Evolutionary conservation across 148 eudicot species (phyloP), one percentile per base, ranked within the genome.

Genomic region (Drosera capensis): DNA sequence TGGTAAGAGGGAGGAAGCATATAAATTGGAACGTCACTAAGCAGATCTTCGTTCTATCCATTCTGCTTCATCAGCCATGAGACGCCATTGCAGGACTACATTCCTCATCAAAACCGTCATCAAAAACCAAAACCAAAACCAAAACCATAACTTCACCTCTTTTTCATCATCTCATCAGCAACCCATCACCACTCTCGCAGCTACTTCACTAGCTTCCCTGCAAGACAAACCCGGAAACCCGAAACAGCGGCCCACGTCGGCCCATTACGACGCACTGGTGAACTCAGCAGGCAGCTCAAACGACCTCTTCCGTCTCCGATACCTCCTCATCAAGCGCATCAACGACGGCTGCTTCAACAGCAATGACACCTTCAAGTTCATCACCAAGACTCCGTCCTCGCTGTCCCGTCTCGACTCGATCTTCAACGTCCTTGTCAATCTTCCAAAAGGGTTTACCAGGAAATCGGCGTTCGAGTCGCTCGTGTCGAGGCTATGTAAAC

Each of bases 331-430:
- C 41, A 46, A 63, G 45, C 79, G 88, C 21, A 20, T 43, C 34
- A 46, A 39, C 1, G 62, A 67, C 2, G 80, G 88, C 3, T 65
- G 62, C 41, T 60, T 76, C 62, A 73, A 64, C 64, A 80, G 74
- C 21, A 46, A 38, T 25, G 55, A 63, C 28, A 76, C 88, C 25
- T 80, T 80, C 71, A 73, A 42, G 14, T 80, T 80, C 70, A 43
- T 80, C 49, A 55, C 67, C 7, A 29, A 39, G 20, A 48, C 60
- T 13, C 43, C 73, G 14, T 18, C 68, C 1, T 55, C 75, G 46
- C 47, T 66, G 0, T 24, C 66, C 17, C 20, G 60, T 0, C 65
- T 76, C 46, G 52, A 55, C 19, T 60, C 70, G 0, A 58, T 76
- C 25, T 48, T 61, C 47, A 23, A 59, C 20, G 30, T 56, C 51